Conservation (phyloP, 2,329 filamentous ascomycete genomes). For the Penicillium capsulatum region DNA sequence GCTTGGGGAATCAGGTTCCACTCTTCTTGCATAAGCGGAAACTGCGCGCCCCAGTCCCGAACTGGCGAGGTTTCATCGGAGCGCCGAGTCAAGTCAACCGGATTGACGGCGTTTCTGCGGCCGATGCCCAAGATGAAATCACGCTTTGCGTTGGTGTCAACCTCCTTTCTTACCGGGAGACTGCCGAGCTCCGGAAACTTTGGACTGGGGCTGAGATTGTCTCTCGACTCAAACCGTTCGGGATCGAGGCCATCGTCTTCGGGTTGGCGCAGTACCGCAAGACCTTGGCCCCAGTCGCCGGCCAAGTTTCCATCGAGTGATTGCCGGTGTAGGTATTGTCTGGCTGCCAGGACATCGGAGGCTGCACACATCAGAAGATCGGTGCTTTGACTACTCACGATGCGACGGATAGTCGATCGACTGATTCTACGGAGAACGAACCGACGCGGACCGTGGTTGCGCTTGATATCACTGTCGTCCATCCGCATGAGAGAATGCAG, state of each 20-base stretch:
- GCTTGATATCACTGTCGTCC: conserved; percentile 30
- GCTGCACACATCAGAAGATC: conserved; percentile 30
- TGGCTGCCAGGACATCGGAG: conserved; percentile 31
- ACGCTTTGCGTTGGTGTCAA: not conserved
- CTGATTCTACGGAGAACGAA: conserved; percentile 28
- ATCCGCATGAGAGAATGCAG: conserved; percentile 28
- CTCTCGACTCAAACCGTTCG: conserved; percentile 19
- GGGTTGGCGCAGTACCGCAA: conserved; percentile 17
- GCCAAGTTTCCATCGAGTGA: conserved; percentile 28
- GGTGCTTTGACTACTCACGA: conserved; percentile 8
- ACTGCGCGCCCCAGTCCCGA: too few relatives aligned
- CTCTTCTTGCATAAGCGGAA: too few relatives aligned
- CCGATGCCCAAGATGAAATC: not conserved
- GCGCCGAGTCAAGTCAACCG: too few relatives aligned
- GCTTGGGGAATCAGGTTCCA: too few relatives aligned
- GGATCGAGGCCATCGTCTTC: conserved; percentile 2
- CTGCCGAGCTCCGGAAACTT: not conserved
- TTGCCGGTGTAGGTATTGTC: conserved; percentile 28
- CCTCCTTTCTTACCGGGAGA: not conserved
- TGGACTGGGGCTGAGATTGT: conserved; percentile 3
- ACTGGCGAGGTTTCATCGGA: too few relatives aligned
- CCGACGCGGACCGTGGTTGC: conserved; percentile 23
- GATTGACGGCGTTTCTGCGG: too few relatives aligned
- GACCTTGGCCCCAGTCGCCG: conserved; percentile 33
- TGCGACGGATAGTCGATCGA: conserved; percentile 13